Percentiles rank a stretch among this genome's conserved stretches.
These are phyloP conservation scores for Diaporthe destruens DNA, from an alignment of 2,329 filamentous ascomycete genomes.

Conservation along the genomic window DNA sequence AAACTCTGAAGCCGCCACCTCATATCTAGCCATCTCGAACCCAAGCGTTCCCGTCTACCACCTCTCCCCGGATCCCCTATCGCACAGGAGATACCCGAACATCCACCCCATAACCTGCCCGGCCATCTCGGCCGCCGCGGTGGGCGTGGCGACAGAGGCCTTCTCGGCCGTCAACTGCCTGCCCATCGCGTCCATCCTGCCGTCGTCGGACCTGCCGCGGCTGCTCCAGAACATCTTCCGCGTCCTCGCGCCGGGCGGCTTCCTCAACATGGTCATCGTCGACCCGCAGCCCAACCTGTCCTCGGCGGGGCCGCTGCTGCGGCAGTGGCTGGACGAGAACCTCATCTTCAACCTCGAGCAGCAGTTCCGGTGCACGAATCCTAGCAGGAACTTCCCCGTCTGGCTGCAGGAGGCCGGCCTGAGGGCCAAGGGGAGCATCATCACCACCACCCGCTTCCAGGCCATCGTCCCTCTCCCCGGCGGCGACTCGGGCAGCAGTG, in stretches of 20 bases:
- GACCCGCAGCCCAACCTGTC: conserved; percentile 70
- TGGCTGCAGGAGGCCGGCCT: conserved; percentile 71
- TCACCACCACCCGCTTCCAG: conserved; percentile 63
- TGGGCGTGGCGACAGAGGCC: conserved; percentile 55
- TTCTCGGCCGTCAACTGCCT: conserved; percentile 67
- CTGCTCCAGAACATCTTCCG: conserved; percentile 69
- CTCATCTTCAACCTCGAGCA: conserved; percentile 70
- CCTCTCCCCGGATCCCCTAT: conserved; percentile 58
- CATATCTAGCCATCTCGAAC: conserved; percentile 62
- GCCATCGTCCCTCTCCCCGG: conserved; percentile 51
- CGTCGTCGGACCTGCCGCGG: conserved; percentile 67
- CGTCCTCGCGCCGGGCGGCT: conserved; percentile 66
- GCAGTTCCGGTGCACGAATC: conserved; percentile 70
- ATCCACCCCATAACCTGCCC: conserved; percentile 56
- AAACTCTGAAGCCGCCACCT: conserved; percentile 57
- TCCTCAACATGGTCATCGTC: conserved; percentile 71
- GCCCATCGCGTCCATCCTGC: conserved; percentile 67
- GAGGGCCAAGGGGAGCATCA: conserved; percentile 60
- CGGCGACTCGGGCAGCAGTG: conserved; percentile 39
- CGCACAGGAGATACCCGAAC: conserved; percentile 54
- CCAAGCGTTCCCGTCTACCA: conserved; percentile 58
- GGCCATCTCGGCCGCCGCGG: conserved; percentile 51
- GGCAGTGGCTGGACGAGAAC: conserved; percentile 72
- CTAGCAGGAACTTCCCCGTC: conserved; percentile 67
- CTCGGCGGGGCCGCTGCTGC: conserved; percentile 69